Evolutionary conservation across 176 grass and related monocot genomes (phyloP).

Genomic region (Carex pumila): DNA sequence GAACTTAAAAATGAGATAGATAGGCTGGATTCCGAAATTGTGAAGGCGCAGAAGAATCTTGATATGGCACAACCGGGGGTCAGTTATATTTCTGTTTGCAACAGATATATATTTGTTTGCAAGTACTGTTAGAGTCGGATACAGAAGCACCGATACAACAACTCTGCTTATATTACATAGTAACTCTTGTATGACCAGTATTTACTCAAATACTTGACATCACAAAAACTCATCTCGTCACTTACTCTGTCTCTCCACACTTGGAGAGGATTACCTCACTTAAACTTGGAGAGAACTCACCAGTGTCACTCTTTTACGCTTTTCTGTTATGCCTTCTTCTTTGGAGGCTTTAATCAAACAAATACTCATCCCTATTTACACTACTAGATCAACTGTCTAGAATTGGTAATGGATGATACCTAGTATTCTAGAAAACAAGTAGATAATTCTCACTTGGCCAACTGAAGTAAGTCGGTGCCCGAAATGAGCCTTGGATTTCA

Average conservation of each 20-base stretch:
- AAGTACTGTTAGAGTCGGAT: not conserved
- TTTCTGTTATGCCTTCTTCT: not conserved
- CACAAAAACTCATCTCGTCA: not conserved
- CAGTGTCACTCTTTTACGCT: not conserved
- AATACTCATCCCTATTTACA: not conserved
- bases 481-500: not conserved
- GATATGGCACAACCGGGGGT: conserved; percentile 90
- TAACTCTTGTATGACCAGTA: not conserved
- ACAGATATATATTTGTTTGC: not conserved
- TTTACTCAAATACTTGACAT: not conserved
- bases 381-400: not conserved
- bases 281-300: not conserved
- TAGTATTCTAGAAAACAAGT: not conserved
- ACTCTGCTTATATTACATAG: not conserved
- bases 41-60: conserved; percentile 83
- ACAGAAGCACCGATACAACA: not conserved
- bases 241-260: not conserved
- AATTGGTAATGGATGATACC: not conserved
- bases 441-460: not conserved
- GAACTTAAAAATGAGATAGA: conserved; percentile 73
- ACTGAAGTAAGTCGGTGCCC: not conserved
- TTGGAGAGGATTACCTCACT: not conserved
- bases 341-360: not conserved
- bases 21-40: conserved; percentile 58
- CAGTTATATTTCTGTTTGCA: conserved; percentile 16